Conservation (phyloP, 306 rosid species). For the Trifolium repens region DNA sequence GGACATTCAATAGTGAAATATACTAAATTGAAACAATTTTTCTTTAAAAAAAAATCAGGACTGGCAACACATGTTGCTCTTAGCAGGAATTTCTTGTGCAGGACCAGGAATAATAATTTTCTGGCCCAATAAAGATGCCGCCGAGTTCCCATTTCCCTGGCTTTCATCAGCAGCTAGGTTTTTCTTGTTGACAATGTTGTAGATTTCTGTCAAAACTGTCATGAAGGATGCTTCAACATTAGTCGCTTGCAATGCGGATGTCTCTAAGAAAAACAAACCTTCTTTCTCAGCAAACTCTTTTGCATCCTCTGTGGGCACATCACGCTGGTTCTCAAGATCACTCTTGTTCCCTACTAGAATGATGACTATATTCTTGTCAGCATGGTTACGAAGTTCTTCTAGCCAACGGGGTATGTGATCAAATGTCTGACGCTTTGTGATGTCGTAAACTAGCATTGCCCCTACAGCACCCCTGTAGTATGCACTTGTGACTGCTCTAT, state of each 20-base stretch:
- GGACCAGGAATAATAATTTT: conserved; percentile 91
- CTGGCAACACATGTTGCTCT: conserved; percentile 67
- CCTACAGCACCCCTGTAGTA: conserved; percentile 98
- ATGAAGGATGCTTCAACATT: conserved; percentile 84
- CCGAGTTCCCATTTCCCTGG: conserved; percentile 71
- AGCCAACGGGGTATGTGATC: conserved; percentile 98
- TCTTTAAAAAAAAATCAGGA: conserved; percentile 42
- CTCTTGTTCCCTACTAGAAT: conserved; percentile 87
- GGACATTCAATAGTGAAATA: conserved; percentile 41
- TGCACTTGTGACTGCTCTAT: conserved; percentile 95
- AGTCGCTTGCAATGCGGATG: conserved; percentile 86
- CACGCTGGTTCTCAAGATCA: conserved; percentile 89
- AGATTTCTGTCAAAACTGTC: conserved; percentile 88
- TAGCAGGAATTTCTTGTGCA: conserved; percentile 82
- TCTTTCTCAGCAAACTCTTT: conserved; percentile 94
- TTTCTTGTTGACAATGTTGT: conserved; percentile 84
- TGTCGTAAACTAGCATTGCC: conserved; percentile 93
- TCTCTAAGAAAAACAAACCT: conserved; percentile 90
- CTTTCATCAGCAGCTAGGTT: conserved; percentile 68
- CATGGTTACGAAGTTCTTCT: conserved; percentile 90
- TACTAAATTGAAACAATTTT: conserved; percentile 29
- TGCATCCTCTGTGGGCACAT: conserved; percentile 92
- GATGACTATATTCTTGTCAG: conserved; percentile 92
- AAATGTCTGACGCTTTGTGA: conserved; percentile 82
- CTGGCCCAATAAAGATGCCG: conserved; percentile 77